These are phyloP conservation scores for Microthlaspi erraticum DNA, from an alignment of 345 rosid species.

Conservation along the genomic window DNA sequence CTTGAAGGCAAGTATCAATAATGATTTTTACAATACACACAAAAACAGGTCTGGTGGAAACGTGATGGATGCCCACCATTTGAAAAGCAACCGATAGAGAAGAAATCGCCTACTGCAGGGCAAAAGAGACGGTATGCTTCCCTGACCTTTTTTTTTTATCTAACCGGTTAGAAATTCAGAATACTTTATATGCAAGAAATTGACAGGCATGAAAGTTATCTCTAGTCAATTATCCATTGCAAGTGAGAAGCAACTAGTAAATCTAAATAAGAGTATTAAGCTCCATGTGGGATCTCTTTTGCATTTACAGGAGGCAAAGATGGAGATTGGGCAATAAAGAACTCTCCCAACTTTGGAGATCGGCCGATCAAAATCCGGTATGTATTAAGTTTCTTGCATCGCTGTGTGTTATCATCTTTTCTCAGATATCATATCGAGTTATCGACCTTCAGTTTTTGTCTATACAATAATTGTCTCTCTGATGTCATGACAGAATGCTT, in stretches of 20 bases:
- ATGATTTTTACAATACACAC: slow-evolving; percentile 27
- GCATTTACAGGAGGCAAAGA: slow-evolving; percentile 70
- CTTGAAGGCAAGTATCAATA: slow-evolving; percentile 5
- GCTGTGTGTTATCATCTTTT: neutral
- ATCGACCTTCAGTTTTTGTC: slow-evolving; percentile 12
- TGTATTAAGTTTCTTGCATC: slow-evolving; percentile 27
- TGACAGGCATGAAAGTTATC: slow-evolving; percentile 11
- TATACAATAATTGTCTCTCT: slow-evolving; percentile 35
- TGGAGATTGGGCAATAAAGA: slow-evolving; percentile 97
- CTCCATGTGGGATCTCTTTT: slow-evolving; percentile 12
- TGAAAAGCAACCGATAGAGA: slow-evolving; percentile 86
- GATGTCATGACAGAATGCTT: slow-evolving; percentile 66
- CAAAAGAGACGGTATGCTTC: slow-evolving; percentile 67
- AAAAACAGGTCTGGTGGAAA: slow-evolving; percentile 94
- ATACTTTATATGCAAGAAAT: slow-evolving; percentile 6
- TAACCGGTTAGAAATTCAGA: neutral
- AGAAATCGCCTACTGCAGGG: slow-evolving; percentile 65
- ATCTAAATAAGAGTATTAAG: slow-evolving; percentile 9
- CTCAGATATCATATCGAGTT: neutral
- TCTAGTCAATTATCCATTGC: neutral
- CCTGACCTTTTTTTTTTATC: neutral
- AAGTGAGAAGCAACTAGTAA: slow-evolving; percentile 11
- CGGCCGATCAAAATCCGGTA: slow-evolving; percentile 97
- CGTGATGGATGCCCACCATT: slow-evolving; percentile 97
- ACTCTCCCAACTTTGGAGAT: slow-evolving; percentile 97